Conservation (phyloP, 1,139 yeast genomes). For the Geotrichum restrictum region DNA sequence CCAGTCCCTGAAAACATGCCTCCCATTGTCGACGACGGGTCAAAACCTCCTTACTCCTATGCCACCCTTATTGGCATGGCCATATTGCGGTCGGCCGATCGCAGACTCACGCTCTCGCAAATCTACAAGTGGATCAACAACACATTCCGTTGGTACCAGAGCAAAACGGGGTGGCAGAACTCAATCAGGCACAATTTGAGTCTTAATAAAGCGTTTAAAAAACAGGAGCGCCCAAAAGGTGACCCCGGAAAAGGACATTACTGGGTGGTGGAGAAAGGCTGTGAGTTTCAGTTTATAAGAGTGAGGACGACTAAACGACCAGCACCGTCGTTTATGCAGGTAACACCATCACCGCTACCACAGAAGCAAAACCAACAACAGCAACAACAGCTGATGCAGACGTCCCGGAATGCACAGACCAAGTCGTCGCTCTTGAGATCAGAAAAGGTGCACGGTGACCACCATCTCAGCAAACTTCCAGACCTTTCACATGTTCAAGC, state of each 20-base stretch:
- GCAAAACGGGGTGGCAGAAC: slow-evolving; percentile 95
- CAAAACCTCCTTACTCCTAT: slow-evolving; percentile 89
- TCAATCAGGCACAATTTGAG: slow-evolving; percentile 83
- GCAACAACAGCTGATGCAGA: no score
- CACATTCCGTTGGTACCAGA: slow-evolving; percentile 77
- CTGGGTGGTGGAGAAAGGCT: slow-evolving; percentile 85
- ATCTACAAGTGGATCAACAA: slow-evolving; percentile 90
- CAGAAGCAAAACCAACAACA: neutral
- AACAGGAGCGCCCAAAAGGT: slow-evolving; percentile 89
- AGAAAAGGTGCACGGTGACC: neutral
- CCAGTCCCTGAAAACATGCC: slow-evolving; percentile 44
- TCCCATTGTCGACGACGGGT: slow-evolving; percentile 44
- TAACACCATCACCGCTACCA: neutral
- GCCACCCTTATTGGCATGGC: slow-evolving; percentile 95
- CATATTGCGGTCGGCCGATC: slow-evolving; percentile 71
- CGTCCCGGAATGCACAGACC: no score
- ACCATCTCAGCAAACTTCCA: neutral
- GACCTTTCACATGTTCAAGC: neutral
- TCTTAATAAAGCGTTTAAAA: slow-evolving; percentile 78
- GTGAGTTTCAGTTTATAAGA: slow-evolving; percentile 70
- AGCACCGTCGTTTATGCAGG: neutral
- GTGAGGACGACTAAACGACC: neutral
- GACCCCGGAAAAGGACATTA: slow-evolving; percentile 87
- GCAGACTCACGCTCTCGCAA: slow-evolving; percentile 78
- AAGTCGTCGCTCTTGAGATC: no score